Conservation (phyloP, 306 rosid genomes). For the Fagus sylvatica region DNA sequence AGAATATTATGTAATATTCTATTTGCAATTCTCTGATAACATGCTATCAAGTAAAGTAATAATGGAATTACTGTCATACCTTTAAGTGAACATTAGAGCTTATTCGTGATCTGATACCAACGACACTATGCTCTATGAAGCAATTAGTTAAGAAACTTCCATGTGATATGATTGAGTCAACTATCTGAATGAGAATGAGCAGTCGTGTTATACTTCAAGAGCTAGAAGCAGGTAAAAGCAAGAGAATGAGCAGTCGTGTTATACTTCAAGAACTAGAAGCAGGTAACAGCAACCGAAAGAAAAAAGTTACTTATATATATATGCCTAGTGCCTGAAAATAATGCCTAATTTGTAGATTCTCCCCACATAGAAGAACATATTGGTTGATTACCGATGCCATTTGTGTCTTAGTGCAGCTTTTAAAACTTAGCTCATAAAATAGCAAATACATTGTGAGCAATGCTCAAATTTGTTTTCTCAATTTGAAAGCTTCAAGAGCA, state of each 20-base stretch:
- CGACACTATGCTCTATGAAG: slow-evolving; percentile 84
- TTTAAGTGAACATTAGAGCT: slow-evolving; percentile 75
- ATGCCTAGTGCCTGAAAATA: neutral
- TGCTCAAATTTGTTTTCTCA: slow-evolving; percentile 5
- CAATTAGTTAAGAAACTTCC: slow-evolving; percentile 84
- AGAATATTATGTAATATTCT: neutral
- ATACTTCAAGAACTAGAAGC: neutral
- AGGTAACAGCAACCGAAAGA: neutral
- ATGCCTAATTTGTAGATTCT: too few relatives aligned
- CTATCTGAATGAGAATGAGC: slow-evolving; percentile 55
- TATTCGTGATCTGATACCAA: slow-evolving; percentile 90
- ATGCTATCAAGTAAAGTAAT: neutral
- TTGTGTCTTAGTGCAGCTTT: neutral
- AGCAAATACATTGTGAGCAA: neutral
- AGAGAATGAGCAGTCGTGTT: slow-evolving; percentile 19
- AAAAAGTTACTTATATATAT: neutral
- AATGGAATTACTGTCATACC: slow-evolving; percentile 43
- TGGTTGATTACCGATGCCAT: neutral
- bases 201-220: slow-evolving; percentile 4
- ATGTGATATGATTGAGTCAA: slow-evolving; percentile 87
- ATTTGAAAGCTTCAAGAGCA: slow-evolving; percentile 3
- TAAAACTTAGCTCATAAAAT: neutral
- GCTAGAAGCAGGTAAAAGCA: neutral
- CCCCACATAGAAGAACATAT: too few relatives aligned
- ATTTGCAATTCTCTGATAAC: neutral